phyloP scores from a whole-genome alignment of 2,329 filamentous ascomycete genomes.

The Diaporthe caulivora region DNA sequence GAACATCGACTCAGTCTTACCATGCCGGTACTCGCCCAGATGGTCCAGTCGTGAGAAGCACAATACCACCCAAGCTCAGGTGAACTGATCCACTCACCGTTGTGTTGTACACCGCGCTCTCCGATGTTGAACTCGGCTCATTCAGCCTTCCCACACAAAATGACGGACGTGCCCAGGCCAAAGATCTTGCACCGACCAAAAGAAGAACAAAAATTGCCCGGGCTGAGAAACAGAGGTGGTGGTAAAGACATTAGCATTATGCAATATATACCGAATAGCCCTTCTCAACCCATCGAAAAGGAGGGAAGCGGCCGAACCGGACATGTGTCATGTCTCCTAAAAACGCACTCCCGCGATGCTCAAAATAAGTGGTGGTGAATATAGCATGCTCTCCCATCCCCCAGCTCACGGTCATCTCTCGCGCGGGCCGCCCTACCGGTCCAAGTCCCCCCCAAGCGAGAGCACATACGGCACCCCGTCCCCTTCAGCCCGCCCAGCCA shows the following conservation, averaged over 20 bases:
- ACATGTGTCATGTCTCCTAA: neutral
- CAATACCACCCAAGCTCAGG: neutral
- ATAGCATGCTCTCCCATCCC: neutral
- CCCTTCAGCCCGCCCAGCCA: constrained; percentile 54
- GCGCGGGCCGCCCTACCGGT: neutral
- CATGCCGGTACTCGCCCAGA: too few species aligned
- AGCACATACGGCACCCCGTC: constrained; percentile 55
- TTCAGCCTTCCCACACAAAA: neutral
- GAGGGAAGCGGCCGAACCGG: neutral
- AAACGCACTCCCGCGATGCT: neutral
- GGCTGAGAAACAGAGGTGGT: neutral
- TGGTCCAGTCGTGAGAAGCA: too few species aligned
- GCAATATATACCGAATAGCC: constrained; percentile 16
- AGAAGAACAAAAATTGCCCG: too few species aligned
- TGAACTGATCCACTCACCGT: neutral
- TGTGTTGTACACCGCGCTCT: neutral
- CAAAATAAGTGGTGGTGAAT: neutral
- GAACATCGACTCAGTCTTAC: too few species aligned
- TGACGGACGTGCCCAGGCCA: neutral
- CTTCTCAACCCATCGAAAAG: neutral
- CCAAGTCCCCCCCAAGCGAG: constrained; percentile 43
- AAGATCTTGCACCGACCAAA: neutral
- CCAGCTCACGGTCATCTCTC: neutral
- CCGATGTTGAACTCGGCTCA: neutral
- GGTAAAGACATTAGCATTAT: constrained; percentile 29